Conservation (phyloP, 345 rosid genomes). For the Xanthoceras sorbifolium region DNA sequence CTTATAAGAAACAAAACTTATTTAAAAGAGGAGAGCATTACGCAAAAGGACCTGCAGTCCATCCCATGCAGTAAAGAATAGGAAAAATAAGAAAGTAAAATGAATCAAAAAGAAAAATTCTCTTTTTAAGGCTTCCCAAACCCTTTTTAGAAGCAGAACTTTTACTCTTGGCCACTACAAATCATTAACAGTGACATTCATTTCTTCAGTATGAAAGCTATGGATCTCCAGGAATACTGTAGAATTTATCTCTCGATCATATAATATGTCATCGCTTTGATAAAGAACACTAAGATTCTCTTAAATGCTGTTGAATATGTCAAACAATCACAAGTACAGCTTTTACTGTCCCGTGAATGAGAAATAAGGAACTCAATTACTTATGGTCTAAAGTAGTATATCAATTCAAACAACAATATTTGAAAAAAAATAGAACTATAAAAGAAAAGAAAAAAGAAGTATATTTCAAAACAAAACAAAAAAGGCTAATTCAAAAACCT, state of each 20-base stretch:
- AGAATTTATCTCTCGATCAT: background rate
- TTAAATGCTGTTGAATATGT: slow-evolving; percentile 1
- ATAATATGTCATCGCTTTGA: background rate
- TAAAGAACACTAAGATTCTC: background rate
- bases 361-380: background rate
- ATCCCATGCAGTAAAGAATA: background rate
- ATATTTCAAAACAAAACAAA: background rate
- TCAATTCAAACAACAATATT: background rate
- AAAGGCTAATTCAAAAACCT: background rate
- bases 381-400: background rate
- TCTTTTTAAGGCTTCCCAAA: background rate
- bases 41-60: background rate
- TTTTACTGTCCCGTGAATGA: background rate
- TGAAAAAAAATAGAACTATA: background rate
- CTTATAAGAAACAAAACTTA: background rate
- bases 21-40: background rate
- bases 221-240: background rate
- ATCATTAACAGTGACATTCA: background rate
- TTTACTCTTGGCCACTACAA: background rate
- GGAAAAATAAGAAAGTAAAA: background rate
- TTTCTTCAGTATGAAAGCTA: background rate
- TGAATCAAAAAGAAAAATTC: slow-evolving; percentile 3
- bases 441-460: background rate
- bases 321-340: slow-evolving; percentile 2
- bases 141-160: background rate